Conservation (phyloP, 495 filamentous ascomycete genomes). For the Parathielavia hyrcaniae region DNA sequence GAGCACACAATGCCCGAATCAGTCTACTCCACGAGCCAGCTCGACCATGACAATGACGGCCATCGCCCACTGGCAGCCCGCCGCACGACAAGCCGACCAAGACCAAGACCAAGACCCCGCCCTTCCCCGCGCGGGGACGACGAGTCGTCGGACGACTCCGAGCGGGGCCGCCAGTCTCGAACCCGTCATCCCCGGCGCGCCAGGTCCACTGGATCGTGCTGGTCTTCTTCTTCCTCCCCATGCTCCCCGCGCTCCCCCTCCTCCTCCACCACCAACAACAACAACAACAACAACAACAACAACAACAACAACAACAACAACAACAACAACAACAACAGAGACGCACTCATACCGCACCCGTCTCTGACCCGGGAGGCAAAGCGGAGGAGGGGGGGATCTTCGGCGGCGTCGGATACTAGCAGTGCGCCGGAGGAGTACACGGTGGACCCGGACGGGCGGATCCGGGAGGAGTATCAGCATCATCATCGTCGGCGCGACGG, state of each 20-base stretch:
- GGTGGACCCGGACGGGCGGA: slow-evolving; percentile 10
- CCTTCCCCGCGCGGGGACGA: neutral
- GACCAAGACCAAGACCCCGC: neutral
- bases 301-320: neutral
- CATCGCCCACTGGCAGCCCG: neutral
- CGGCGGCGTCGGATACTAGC: neutral
- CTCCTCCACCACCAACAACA: neutral
- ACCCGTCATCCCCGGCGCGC: neutral
- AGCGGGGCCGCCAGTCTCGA: neutral
- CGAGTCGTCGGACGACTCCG: no score
- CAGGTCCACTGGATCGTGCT: neutral
- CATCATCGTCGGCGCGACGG: neutral
- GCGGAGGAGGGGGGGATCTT: neutral
- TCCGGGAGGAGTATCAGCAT: neutral
- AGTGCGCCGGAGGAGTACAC: slow-evolving; percentile 9
- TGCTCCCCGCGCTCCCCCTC: neutral
- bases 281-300: neutral
- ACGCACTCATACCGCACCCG: neutral
- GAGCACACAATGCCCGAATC: neutral
- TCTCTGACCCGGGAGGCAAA: neutral
- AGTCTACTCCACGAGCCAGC: neutral
- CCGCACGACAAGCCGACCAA: neutral
- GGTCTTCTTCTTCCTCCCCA: neutral
- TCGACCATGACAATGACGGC: neutral
- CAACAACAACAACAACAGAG: neutral